A percentile compares a stretch with the other conserved stretches of the same genome.
Evolutionary conservation across 2,329 filamentous ascomycete species (phyloP).

Genomic region (Fusarium humuli): DNA sequence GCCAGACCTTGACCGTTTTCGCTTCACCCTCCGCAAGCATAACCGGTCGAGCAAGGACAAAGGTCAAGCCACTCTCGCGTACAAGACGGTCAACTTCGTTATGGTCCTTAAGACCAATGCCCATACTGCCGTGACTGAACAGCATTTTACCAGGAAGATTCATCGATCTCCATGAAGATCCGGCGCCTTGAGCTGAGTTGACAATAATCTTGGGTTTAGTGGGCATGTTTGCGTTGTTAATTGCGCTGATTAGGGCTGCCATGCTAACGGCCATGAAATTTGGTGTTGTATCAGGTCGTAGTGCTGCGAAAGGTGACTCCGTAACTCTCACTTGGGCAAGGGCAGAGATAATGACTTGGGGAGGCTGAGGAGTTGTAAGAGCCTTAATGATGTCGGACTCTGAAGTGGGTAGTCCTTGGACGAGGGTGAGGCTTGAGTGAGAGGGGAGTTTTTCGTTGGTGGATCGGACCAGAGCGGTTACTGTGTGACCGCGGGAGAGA

Average conservation of each 20-base stretch:
- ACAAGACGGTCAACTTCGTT: constrained; percentile 24
- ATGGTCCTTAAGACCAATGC: constrained; percentile 18
- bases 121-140: constrained; percentile 32
- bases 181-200: constrained; percentile 21
- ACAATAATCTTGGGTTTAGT: constrained; percentile 9
- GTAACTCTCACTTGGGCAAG: constrained; percentile 20
- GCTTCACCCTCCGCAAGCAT: constrained; percentile 25
- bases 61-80: not conserved
- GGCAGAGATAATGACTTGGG: constrained; percentile 7
- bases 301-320: constrained; percentile 18
- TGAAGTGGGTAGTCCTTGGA: constrained; percentile 24
- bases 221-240: not conserved
- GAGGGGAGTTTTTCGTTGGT: not conserved
- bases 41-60: constrained; percentile 21
- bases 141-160: constrained; percentile 20
- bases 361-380: not conserved
- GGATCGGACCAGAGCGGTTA: not conserved
- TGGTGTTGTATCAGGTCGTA: constrained; percentile 16
- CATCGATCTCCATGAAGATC: constrained; percentile 21
- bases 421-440: constrained; percentile 13
- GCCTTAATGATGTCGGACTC: constrained; percentile 4
- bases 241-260: not conserved
- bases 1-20: constrained; percentile 20
- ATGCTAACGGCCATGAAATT: constrained; percentile 30
- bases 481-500: constrained; percentile 14